These are phyloP conservation scores for Aspergillus tanneri DNA, from an alignment of 2,329 filamentous ascomycete species.

Conservation along the genomic window DNA sequence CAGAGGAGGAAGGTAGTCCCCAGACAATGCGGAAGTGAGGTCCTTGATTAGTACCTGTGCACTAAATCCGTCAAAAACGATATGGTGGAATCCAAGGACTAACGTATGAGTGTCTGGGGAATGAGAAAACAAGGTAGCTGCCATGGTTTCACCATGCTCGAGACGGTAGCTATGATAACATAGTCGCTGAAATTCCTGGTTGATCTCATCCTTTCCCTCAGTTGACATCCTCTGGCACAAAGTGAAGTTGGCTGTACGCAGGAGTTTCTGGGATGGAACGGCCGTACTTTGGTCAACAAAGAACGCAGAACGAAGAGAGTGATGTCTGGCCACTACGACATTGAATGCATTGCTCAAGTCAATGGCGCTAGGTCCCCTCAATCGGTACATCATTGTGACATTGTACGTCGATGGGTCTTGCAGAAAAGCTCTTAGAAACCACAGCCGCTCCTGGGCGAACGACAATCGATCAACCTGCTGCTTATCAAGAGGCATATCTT, in stretches of 20 bases:
- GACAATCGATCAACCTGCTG: no score
- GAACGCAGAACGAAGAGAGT: no score
- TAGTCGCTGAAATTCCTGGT: no score
- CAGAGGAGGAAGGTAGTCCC: slow-evolving; percentile 15
- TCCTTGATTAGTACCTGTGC: slow-evolving; percentile 13
- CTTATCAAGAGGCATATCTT: no score
- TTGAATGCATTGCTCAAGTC: no score
- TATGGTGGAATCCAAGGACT: slow-evolving; percentile 49
- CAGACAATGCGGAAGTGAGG: slow-evolving; percentile 18
- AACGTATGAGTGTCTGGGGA: slow-evolving; percentile 37
- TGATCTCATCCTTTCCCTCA: no score
- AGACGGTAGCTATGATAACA: slow-evolving; percentile 38
- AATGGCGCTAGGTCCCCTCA: no score
- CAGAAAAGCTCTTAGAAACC: slow-evolving; percentile 26
- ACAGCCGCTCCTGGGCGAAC: slow-evolving; percentile 41
- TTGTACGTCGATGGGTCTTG: slow-evolving; percentile 26
- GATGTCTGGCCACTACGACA: no score
- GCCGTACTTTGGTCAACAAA: no score
- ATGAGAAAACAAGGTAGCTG: slow-evolving; percentile 33
- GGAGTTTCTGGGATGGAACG: no score
- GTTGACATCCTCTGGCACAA: no score
- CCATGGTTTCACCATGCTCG: slow-evolving; percentile 26
- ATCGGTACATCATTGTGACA: slow-evolving; percentile 11
- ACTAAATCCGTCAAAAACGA: slow-evolving; percentile 52
- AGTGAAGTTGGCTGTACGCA: no score